Evolutionary conservation across 169 alveolate species (phyloP), one percentile per base, ranked within the genome.

Genomic region (Besnoitia besnoiti): DNA sequence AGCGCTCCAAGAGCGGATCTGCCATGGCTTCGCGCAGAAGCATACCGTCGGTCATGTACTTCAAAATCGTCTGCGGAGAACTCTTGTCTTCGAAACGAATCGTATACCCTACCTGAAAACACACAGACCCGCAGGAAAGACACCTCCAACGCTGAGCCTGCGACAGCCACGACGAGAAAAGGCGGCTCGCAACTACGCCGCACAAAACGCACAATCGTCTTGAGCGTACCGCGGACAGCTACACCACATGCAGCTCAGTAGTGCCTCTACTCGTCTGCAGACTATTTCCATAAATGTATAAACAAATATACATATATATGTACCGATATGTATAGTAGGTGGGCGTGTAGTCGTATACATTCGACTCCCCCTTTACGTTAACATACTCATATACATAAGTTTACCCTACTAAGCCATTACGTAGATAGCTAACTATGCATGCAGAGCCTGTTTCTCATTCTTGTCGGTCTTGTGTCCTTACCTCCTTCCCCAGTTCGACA

Each of bases 11-110:
- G 92, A 96, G 94, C 39, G 98, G 97, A 94, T 99, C 99, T 27
- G 97, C 95, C 44, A 99, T 95, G 24, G 99, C 99, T 95, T 99
- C 99, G 92, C 99, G 95, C 46, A 99, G 94, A 30, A 99, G 97
- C 99, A 99, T 98, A 46, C 99, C 99, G 91, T 99, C 99, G 10
- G 99, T 99, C 99, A 99, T 97, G 94, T 98, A 99, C 94, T 98
- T 98, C 47, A 99, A 97, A 50, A 97, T 96, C 50, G 99, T 99
- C 73, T 96, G 97, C n/a, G 98, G 97, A 14, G 99, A 96, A 16
- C 99, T 98, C 87, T 97, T 96, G 94, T 99, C 99, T 94, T 99
- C 99, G 93, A 99, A 99, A 88, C 96, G 96, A 37, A 94, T 90
- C 62, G 87, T 47, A 59, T 85, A 94, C 44, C 96, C 96, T 12